A percentile compares a stretch with the other conserved stretches of the same genome.
These are phyloP conservation scores for Cryptosporidium parvum DNA, from an alignment of 169 alveolate species.

Conservation along the genomic window DNA sequence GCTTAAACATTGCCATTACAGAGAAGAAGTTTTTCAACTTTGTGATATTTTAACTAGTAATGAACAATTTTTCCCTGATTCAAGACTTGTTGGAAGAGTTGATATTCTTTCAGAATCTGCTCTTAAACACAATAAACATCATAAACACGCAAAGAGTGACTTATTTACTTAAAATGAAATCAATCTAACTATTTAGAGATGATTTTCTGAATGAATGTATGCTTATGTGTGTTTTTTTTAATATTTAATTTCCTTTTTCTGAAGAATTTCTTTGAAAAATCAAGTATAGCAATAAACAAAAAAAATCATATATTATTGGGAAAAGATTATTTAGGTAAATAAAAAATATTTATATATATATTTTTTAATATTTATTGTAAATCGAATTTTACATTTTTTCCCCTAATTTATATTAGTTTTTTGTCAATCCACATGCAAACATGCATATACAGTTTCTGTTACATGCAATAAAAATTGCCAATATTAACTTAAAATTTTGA, in stretches of 20 bases:
- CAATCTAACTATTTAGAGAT: neutral
- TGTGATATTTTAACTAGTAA: slow-evolving; percentile 64
- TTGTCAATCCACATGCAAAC: neutral
- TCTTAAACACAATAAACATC: slow-evolving; percentile 60
- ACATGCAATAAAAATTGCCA: neutral
- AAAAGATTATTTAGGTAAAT: neutral
- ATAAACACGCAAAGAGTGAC: slow-evolving; percentile 55
- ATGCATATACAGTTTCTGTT: neutral
- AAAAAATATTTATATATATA: neutral
- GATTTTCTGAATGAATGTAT: neutral
- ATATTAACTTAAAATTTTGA: neutral
- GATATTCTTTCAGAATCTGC: slow-evolving; percentile 72
- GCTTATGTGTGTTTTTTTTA: neutral
- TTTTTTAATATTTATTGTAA: neutral
- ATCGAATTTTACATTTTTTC: neutral
- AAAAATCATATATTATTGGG: neutral
- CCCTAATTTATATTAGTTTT: neutral
- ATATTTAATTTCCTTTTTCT: neutral
- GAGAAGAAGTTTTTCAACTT: slow-evolving; percentile 76
- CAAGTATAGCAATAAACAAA: neutral
- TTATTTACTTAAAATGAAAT: slow-evolving; percentile 18
- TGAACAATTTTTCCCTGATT: slow-evolving; percentile 68
- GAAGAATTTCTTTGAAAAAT: neutral
- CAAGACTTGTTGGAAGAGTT: slow-evolving; percentile 67
- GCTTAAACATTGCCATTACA: slow-evolving; percentile 82